A percentile compares a stretch with the other conserved stretches of the same genome.
phyloP scores from a whole-genome alignment of 2,329 filamentous ascomycete species.

The Diaporthe sp. region DNA sequence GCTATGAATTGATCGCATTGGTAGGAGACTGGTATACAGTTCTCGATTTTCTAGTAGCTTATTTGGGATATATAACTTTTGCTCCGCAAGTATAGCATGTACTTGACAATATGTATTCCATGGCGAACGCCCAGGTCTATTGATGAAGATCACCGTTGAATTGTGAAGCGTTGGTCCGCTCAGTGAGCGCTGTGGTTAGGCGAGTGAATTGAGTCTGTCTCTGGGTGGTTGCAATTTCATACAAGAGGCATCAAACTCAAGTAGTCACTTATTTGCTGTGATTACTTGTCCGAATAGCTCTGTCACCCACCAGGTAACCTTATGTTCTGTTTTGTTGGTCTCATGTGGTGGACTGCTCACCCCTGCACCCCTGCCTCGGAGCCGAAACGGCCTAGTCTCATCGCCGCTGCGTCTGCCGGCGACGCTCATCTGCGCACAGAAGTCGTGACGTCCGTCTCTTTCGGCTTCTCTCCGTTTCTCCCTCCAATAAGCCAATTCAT shows the following conservation, averaged over 20 bases:
- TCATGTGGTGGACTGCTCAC: background rate
- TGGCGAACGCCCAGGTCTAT: background rate
- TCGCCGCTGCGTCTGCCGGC: background rate
- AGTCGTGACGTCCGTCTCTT: background rate
- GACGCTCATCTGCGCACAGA: conserved; percentile 31
- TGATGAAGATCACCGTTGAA: background rate
- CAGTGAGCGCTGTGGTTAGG: too few relatives aligned
- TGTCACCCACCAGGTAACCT: background rate
- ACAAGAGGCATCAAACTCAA: background rate
- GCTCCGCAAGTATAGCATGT: background rate
- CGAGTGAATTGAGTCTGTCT: too few relatives aligned
- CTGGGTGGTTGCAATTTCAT: too few relatives aligned
- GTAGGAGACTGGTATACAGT: background rate
- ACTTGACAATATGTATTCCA: rapidly evolving
- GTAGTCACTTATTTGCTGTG: too few relatives aligned
- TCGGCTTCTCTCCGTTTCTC: background rate
- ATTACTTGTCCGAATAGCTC: too few relatives aligned
- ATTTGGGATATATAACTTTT: too few relatives aligned
- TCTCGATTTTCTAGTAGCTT: too few relatives aligned
- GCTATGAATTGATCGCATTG: too few relatives aligned
- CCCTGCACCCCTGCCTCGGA: background rate
- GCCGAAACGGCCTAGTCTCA: conserved; percentile 28
- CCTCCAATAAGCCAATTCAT: background rate
- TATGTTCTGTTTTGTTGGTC: background rate
- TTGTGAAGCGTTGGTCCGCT: background rate